These are phyloP conservation scores for Schwanniomyces pseudopolymorphus DNA, from an alignment of 805 yeast species.

Conservation along the genomic window DNA sequence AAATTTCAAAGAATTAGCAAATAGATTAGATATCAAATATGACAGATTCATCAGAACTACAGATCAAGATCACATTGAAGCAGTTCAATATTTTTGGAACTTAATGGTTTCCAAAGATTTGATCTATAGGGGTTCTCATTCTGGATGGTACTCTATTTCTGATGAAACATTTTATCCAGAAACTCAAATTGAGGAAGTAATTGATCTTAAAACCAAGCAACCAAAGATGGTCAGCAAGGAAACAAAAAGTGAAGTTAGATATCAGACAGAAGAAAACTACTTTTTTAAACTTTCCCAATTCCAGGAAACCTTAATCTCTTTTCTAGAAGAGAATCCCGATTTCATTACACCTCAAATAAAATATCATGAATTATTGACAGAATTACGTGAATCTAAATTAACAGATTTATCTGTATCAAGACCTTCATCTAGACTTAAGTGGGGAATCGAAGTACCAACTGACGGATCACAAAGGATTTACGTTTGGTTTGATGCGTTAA, in stretches of 20 bases:
- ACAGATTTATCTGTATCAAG: slow-evolving; percentile 84
- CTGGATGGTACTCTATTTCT: slow-evolving; percentile 93
- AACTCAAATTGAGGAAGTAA: slow-evolving; percentile 54
- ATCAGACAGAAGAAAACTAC: slow-evolving; percentile 80
- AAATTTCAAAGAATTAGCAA: slow-evolving; percentile 65
- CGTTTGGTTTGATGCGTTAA: slow-evolving; percentile 96
- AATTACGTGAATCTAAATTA: slow-evolving; percentile 49
- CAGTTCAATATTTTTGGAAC: slow-evolving; percentile 73
- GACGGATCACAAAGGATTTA: slow-evolving; percentile 79
- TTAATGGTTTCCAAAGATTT: slow-evolving; percentile 55
- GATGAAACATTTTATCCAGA: slow-evolving; percentile 95
- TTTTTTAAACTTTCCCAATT: slow-evolving; percentile 75
- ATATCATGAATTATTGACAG: slow-evolving; percentile 54
- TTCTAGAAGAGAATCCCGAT: slow-evolving; percentile 46
- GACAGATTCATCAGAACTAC: slow-evolving; percentile 90
- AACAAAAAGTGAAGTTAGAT: slow-evolving; percentile 71
- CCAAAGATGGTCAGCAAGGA: slow-evolving; percentile 54
- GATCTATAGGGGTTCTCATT: slow-evolving; percentile 79
- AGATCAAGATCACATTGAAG: slow-evolving; percentile 68
- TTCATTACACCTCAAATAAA: slow-evolving; percentile 69
- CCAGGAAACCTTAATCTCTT: slow-evolving; percentile 50
- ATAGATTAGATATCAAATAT: slow-evolving; percentile 53
- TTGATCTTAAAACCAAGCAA: slow-evolving; percentile 23
- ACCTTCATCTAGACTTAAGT: slow-evolving; percentile 69
- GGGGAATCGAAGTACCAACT: slow-evolving; percentile 91